These are phyloP conservation scores for Pinus albicaulis DNA, from an alignment of 75 land plant genomes.

Conservation along the genomic window DNA sequence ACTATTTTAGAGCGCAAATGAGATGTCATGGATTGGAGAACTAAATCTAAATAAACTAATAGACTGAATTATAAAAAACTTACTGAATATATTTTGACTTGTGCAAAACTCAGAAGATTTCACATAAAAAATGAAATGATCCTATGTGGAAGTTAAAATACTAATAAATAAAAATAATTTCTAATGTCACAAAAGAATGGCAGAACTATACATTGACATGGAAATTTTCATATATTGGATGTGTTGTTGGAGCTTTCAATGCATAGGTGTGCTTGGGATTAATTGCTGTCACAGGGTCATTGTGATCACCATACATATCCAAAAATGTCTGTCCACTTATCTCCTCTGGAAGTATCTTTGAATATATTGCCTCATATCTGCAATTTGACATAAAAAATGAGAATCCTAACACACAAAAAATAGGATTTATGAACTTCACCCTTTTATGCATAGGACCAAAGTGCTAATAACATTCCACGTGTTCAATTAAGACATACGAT, in stretches of 20 bases:
- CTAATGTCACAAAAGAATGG: neutral
- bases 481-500: neutral
- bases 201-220: conserved; percentile 62
- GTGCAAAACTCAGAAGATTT: neutral
- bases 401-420: neutral
- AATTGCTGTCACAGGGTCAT: conserved; percentile 76
- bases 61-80: neutral
- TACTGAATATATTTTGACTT: neutral
- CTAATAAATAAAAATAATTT: neutral
- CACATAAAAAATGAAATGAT: neutral
- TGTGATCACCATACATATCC: conserved; percentile 62
- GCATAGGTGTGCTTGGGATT: conserved; percentile 43
- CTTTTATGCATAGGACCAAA: neutral
- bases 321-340: conserved; percentile 66
- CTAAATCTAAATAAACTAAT: neutral
- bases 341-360: conserved; percentile 52
- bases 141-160: neutral
- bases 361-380: conserved; percentile 79
- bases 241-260: conserved; percentile 71
- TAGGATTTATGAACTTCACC: neutral
- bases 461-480: neutral
- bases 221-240: conserved; percentile 87
- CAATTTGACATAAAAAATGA: neutral
- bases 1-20: neutral
- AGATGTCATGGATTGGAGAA: too few species aligned